Base-by-base conservation (phyloP, 192 early-diverging fungal species). In the Coemansia sp. region DNA sequence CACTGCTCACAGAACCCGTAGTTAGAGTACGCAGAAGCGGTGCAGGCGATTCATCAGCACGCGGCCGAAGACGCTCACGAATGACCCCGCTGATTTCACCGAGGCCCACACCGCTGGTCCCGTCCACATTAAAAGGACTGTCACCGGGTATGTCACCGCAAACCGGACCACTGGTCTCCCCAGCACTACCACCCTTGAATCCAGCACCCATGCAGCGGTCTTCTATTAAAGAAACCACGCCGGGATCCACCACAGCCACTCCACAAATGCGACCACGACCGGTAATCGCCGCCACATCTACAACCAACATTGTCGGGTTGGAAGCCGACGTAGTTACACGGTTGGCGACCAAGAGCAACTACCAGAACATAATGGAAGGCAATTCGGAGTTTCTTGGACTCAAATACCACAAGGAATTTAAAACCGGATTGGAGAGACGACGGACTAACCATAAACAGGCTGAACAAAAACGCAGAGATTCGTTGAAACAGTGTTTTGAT, bases 401-500 rank as follows among this genome's bases (percentile, higher is more conserved):
- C 28, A 85, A 80, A 4, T 94, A 92, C 79, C 85, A 88, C 56
- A 76, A 85, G 17, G 90, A 96, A 65, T 86, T 95, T 35, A 88
- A 91, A 38, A 87, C 87, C 6, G 91, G 92, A 0, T 78, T 96
- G 53, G 94, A 96, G 74, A 78, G 88, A 0, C 90, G 94, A 9
- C 90, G 91, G n/a, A 93, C 91, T 12, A 90, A 89, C 15, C 97
- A 99, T 82, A 97, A 98, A 78, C 90, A 94, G 51, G 95, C 96
- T 3, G 97, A 99, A 75, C 97, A 99, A 76, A 94, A 93, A 74
- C 91, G 97, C 11, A 87, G 97, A 8, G 97, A 99, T 70, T 92
- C 91, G 35, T 87, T 99, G 5, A 97, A 97, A 65, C 76, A 89
- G 51, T 93, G 91, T 58, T 99, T 99, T 73, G 94, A 98, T 41